phyloP scores from a whole-genome alignment of 805 yeast genomes.

The Kluyveromyces lactis region DNA sequence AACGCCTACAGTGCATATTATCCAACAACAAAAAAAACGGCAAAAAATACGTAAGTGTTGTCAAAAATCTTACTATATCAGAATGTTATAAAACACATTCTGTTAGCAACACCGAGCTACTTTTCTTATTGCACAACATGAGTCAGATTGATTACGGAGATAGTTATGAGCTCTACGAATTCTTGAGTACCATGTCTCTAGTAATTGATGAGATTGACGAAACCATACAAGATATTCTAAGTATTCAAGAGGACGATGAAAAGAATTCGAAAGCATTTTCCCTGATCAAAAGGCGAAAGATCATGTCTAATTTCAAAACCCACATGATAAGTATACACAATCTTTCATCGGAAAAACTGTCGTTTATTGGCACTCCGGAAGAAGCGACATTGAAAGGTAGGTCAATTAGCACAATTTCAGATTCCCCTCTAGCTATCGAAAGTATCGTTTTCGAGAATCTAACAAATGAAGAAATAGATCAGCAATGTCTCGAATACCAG shows the following conservation, averaged over 20 bases:
- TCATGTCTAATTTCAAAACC: constrained; percentile 4
- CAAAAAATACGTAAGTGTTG: constrained; percentile 12
- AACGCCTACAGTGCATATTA: constrained; percentile 12
- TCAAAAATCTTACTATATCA: constrained; percentile 10
- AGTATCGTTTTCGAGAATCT: neutral
- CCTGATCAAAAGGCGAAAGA: constrained; percentile 4
- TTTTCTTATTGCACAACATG: constrained; percentile 19
- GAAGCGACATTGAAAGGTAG: constrained; percentile 6
- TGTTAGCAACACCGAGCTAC: constrained; percentile 8
- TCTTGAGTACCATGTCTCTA: constrained; percentile 15
- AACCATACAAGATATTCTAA: constrained; percentile 12
- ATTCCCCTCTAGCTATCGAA: neutral
- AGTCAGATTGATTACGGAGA: constrained; percentile 12
- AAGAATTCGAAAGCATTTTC: neutral
- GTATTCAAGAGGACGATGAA: neutral
- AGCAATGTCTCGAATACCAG: neutral
- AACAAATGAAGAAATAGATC: neutral
- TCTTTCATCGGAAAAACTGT: constrained; percentile 6
- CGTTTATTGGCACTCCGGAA: constrained; percentile 7
- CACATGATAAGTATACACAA: constrained; percentile 5
- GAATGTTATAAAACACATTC: constrained; percentile 6
- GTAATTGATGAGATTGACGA: constrained; percentile 21
- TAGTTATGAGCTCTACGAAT: constrained; percentile 15
- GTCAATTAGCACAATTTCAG: neutral
- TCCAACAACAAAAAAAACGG: constrained; percentile 13